These are phyloP conservation scores for Penicillium psychrofluorescens DNA, from an alignment of 495 filamentous ascomycete genomes.

Conservation along the genomic window DNA sequence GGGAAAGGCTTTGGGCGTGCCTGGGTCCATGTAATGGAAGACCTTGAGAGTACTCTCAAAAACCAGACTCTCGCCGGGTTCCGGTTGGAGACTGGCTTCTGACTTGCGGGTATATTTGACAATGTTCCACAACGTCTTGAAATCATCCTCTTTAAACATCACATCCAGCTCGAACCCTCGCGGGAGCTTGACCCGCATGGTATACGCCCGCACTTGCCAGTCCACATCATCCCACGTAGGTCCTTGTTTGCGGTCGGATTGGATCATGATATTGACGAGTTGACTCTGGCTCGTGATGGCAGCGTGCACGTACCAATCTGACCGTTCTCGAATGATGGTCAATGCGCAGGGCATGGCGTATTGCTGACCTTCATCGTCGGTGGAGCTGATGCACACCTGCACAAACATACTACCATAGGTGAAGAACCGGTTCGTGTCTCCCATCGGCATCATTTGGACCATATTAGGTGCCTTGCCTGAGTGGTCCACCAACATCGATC, in stretches of 20 bases:
- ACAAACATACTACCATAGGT: constrained; percentile 68
- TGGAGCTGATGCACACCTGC: constrained; percentile 58
- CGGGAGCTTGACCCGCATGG: constrained; percentile 58
- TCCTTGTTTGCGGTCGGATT: constrained; percentile 56
- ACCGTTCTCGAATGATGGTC: constrained; percentile 61
- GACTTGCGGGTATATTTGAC: constrained; percentile 72
- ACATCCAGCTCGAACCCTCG: constrained; percentile 62
- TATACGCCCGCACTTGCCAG: constrained; percentile 59
- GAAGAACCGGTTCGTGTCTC: constrained; percentile 62
- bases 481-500: constrained; percentile 36
- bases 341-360: constrained; percentile 64
- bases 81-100: constrained; percentile 56
- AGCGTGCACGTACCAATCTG: constrained; percentile 58
- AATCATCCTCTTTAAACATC: constrained; percentile 64
- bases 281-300: constrained; percentile 70
- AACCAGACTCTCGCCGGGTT: constrained; percentile 55
- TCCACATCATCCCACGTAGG: constrained; percentile 72
- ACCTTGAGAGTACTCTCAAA: constrained; percentile 58
- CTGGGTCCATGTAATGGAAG: constrained; percentile 70
- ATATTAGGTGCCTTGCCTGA: constrained; percentile 36
- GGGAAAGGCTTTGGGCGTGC: constrained; percentile 60
- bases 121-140: constrained; percentile 68
- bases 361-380: constrained; percentile 54
- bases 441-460: constrained; percentile 62
- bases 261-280: constrained; percentile 66